Percentiles rank a stretch among this genome's conserved stretches.
Conservation (phyloP, 2,329 filamentous ascomycete genomes). For the Aspergillus oerlinghausenensis region DNA sequence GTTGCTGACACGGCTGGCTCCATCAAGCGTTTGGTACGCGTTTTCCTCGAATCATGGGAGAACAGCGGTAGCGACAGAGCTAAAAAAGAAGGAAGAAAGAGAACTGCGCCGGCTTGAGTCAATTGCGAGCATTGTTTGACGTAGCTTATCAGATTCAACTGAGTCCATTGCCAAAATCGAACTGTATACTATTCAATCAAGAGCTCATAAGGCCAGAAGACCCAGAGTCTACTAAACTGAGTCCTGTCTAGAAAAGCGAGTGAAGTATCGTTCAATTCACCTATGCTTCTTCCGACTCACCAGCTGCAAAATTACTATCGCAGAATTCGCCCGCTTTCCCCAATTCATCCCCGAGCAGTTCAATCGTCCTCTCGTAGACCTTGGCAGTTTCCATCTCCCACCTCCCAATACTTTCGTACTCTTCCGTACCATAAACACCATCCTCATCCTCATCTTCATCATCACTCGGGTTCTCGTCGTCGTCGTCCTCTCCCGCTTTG, state of each 20-base stretch:
- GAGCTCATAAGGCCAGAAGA: not conserved
- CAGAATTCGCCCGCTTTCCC: conserved; percentile 37
- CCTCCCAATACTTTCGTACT: conserved; percentile 26
- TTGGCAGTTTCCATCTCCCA: conserved; percentile 66
- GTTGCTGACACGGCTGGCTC: not conserved
- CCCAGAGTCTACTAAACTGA: not conserved
- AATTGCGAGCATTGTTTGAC: not conserved
- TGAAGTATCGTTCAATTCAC: not conserved
- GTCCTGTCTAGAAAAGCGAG: not conserved
- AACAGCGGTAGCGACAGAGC: not conserved
- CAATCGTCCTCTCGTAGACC: conserved; percentile 76
- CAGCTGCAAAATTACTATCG: conserved; percentile 15
- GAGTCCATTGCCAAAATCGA: not conserved
- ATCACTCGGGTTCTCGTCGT: conserved; percentile 17
- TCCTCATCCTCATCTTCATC: conserved; percentile 32
- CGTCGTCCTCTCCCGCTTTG: conserved; percentile 38
- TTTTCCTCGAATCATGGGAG: not conserved
- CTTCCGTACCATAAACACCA: conserved; percentile 17
- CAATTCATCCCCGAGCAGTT: conserved; percentile 66
- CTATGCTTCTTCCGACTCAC: not conserved
- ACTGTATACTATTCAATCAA: not conserved
- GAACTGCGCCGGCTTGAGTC: not conserved
- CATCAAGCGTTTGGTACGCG: not conserved
- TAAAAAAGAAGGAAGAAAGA: not conserved
- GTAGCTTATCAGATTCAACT: not conserved